phyloP scores from a whole-genome alignment of 345 rosid genomes.

The Noccaea bulbosa region DNA sequence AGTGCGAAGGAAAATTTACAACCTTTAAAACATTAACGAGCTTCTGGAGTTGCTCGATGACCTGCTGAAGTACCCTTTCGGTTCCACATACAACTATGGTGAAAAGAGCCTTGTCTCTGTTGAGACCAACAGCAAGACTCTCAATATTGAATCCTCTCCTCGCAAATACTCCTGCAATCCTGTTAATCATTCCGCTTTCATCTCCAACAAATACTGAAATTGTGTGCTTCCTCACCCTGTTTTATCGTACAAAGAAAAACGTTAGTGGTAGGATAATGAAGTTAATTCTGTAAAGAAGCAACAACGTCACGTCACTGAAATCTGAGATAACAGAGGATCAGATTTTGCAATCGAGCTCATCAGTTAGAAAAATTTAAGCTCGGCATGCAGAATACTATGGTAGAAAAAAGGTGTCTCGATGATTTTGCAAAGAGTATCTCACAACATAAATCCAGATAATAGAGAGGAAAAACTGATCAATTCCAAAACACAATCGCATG shows the following conservation, averaged over 20 bases:
- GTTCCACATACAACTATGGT: slow-evolving; percentile 92
- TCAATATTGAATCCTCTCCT: slow-evolving; percentile 96
- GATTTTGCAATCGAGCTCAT: neutral
- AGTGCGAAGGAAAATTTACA: slow-evolving; percentile 5
- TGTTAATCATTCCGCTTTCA: slow-evolving; percentile 95
- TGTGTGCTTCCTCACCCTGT: slow-evolving; percentile 79
- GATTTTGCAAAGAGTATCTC: neutral
- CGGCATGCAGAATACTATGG: neutral
- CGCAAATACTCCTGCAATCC: slow-evolving; percentile 97
- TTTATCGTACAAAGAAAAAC: neutral
- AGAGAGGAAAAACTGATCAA: neutral
- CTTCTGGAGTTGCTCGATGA: slow-evolving; percentile 91
- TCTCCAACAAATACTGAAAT: slow-evolving; percentile 96
- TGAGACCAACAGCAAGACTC: slow-evolving; percentile 96
- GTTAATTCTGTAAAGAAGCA: neutral
- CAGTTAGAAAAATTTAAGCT: neutral
- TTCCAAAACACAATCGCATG: slow-evolving; percentile 6
- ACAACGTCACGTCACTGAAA: neutral
- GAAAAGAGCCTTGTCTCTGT: slow-evolving; percentile 90
- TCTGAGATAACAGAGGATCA: neutral
- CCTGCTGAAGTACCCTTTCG: slow-evolving; percentile 77
- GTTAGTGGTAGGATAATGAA: neutral
- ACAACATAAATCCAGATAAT: neutral
- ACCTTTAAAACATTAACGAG: slow-evolving; percentile 97
- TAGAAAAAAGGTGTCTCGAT: neutral